A percentile compares a stretch with the other conserved stretches of the same genome.
phyloP scores from a whole-genome alignment of 805 yeast genomes.

The Isabelozyma rhagii region DNA sequence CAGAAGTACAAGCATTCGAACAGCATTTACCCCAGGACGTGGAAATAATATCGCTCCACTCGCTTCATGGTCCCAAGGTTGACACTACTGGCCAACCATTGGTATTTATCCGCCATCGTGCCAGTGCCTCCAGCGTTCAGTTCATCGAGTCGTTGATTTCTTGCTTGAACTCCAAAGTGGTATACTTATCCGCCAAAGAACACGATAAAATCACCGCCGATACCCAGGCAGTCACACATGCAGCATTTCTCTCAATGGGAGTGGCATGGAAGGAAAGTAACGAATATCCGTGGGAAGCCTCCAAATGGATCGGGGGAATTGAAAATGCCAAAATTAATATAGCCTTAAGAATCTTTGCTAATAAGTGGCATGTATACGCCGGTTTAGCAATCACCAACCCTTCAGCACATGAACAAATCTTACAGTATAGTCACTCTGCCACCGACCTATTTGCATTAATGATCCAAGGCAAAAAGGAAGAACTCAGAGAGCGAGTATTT shows the following conservation, averaged over 20 bases:
- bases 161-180: constrained; percentile 76
- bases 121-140: constrained; percentile 48
- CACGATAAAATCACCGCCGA: constrained; percentile 97
- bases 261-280: constrained; percentile 83
- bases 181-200: constrained; percentile 74
- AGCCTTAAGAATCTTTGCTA: constrained; percentile 83
- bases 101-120: constrained; percentile 77
- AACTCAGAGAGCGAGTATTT: constrained; percentile 53
- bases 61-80: constrained; percentile 92
- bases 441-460: constrained; percentile 81
- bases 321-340: constrained; percentile 96
- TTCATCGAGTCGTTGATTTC: constrained; percentile 64
- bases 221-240: constrained; percentile 98
- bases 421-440: constrained; percentile 83
- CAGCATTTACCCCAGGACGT: constrained; percentile 69
- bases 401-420: constrained; percentile 85
- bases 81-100: constrained; percentile 89
- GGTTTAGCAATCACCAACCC: constrained; percentile 96
- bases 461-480: constrained; percentile 64
- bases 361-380: constrained; percentile 98
- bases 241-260: constrained; percentile 96
- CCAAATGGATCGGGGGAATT: constrained; percentile 87
- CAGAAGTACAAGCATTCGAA: constrained; percentile 87
- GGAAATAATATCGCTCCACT: constrained; percentile 83
- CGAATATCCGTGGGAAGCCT: constrained; percentile 88